phyloP scores from a whole-genome alignment of 1,284 basidiomycete species.

The Afroboletus lepidellus region DNA sequence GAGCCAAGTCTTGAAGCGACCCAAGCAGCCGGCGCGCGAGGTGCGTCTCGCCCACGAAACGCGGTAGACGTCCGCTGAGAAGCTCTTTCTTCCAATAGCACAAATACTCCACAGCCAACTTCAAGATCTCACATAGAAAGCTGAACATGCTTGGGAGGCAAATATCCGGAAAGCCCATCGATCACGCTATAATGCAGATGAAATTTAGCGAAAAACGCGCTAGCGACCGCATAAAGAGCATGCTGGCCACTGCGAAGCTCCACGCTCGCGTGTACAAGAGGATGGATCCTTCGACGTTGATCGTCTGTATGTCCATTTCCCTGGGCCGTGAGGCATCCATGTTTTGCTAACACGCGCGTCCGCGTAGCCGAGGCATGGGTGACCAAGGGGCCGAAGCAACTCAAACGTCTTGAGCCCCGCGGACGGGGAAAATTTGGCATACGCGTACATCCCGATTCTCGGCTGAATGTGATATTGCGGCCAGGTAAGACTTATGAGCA shows the following conservation, averaged over 20 bases:
- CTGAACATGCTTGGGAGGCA: conserved; percentile 86
- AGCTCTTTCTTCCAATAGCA: conserved; percentile 49
- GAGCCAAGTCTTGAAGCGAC: conserved; percentile 11
- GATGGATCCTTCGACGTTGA: conserved; percentile 69
- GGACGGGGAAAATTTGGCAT: conserved; percentile 84
- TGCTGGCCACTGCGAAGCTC: conserved; percentile 84
- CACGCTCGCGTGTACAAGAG: conserved; percentile 82
- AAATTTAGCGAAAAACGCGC: conserved; percentile 92
- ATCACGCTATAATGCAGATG: conserved; percentile 96
- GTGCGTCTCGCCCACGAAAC: conserved; percentile 10
- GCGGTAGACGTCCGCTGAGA: conserved; percentile 6
- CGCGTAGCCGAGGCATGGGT: conserved; percentile 87
- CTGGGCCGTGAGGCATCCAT: neutral
- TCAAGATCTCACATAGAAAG: conserved; percentile 93
- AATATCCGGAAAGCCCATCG: conserved; percentile 86
- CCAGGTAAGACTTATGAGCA: conserved; percentile 83
- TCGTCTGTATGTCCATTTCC: conserved; percentile 62
- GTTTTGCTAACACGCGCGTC: conserved; percentile 7
- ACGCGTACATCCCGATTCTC: conserved; percentile 75
- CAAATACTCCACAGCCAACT: conserved; percentile 86
- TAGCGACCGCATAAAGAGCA: conserved; percentile 82
- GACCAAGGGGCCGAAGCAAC: conserved; percentile 72
- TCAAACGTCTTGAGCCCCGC: conserved; percentile 78
- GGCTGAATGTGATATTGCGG: conserved; percentile 76
- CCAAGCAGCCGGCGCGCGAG: conserved; percentile 29